phyloP scores from a whole-genome alignment of 148 eudicot species.

The Chenopodium berlandieri region DNA sequence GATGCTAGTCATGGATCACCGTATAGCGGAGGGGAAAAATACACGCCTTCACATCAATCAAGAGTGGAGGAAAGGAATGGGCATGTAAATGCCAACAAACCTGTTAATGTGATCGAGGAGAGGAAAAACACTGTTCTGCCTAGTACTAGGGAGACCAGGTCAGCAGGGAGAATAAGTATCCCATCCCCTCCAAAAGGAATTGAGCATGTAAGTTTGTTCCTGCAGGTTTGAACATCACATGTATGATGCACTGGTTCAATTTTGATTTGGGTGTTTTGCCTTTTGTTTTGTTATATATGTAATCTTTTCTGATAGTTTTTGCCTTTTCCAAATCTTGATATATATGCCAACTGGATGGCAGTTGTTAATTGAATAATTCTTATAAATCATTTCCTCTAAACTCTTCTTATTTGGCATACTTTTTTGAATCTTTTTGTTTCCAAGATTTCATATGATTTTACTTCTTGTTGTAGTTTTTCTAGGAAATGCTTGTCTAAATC shows the following conservation, averaged over 20 bases:
- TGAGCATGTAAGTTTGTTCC: conserved; percentile 48
- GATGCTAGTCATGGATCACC: conserved; percentile 63
- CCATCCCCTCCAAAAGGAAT: conserved; percentile 82
- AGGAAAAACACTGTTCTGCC: conserved; percentile 45
- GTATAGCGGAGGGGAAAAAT: conserved; percentile 52
- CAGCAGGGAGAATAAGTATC: conserved; percentile 57
- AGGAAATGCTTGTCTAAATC: background rate
- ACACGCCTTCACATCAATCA: conserved; percentile 50
- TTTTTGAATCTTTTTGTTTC: too few relatives aligned
- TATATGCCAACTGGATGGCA: background rate
- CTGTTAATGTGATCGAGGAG: conserved; percentile 44
- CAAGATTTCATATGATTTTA: background rate
- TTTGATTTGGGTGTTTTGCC: background rate
- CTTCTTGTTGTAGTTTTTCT: background rate
- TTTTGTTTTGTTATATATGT: background rate
- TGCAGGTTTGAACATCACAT: background rate
- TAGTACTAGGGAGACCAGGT: conserved; percentile 38
- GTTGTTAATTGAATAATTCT: background rate
- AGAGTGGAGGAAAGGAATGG: conserved; percentile 60
- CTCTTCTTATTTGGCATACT: background rate
- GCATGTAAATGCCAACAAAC: conserved; percentile 39
- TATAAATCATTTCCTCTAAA: too few relatives aligned
- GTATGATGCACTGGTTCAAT: background rate
- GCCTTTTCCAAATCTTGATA: background rate
- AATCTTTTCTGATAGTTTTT: too few relatives aligned